Evolutionary conservation across 2,329 filamentous ascomycete genomes (phyloP).

Genomic region (Colletotrichum agaves): DNA sequence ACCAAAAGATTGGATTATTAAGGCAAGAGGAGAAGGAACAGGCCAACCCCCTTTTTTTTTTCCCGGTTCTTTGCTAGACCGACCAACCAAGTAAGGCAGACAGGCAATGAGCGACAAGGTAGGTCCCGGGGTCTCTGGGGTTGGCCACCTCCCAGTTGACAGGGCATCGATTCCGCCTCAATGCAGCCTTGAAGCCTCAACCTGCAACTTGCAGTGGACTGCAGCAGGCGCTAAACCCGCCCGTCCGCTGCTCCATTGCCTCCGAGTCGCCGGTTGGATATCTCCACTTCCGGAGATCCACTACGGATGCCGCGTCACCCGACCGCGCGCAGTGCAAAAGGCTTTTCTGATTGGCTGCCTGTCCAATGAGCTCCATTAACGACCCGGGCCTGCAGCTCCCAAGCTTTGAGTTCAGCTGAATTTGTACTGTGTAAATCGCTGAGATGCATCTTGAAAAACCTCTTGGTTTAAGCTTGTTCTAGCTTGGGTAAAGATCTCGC

Average conservation of each 20-base stretch:
- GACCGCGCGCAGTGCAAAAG: conserved; percentile 3
- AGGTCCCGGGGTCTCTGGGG: neutral
- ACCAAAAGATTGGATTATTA: neutral
- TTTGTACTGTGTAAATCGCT: no score
- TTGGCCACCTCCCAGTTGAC: neutral
- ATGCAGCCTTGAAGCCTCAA: conserved; percentile 34
- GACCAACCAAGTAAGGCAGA: neutral
- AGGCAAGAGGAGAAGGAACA: neutral
- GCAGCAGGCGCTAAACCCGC: neutral
- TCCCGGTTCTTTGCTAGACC: neutral
- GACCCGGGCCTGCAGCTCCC: neutral
- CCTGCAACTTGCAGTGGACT: neutral
- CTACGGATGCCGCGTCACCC: conserved; percentile 26
- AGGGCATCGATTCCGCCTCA: conserved; percentile 8
- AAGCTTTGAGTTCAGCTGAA: neutral
- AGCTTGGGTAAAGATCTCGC: no score
- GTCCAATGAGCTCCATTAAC: neutral
- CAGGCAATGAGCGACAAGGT: neutral
- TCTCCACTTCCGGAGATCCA: neutral
- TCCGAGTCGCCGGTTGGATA: neutral
- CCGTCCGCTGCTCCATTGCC: neutral
- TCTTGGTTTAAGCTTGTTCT: no score
- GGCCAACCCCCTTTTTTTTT: neutral
- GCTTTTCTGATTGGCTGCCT: conserved; percentile 5
- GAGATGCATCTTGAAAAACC: no score